phyloP scores from a whole-genome alignment of 2,329 filamentous ascomycete species.

The Xylaria sp. region DNA sequence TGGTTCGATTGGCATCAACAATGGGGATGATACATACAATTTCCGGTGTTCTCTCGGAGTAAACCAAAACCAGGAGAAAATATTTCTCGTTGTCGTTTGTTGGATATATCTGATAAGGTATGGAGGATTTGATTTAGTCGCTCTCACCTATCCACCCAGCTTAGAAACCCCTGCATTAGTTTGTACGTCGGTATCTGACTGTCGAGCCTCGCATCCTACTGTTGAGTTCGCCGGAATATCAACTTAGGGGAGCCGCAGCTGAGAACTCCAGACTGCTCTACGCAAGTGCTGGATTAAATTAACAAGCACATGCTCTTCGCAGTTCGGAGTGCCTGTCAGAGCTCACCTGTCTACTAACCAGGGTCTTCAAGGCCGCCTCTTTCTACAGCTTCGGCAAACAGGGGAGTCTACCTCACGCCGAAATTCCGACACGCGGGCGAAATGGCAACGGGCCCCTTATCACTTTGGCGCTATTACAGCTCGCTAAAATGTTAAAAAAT shows the following conservation, averaged over 20 bases:
- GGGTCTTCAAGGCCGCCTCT: no score
- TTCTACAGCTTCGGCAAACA: background rate
- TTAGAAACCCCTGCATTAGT: background rate
- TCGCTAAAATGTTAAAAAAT: conserved; percentile 69
- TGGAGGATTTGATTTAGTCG: background rate
- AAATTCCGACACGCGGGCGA: no score
- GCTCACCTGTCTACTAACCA: background rate
- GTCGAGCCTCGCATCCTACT: conserved; percentile 17
- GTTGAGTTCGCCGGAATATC: background rate
- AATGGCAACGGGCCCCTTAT: conserved; percentile 42
- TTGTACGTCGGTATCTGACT: background rate
- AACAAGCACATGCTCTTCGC: background rate
- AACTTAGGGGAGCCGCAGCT: background rate
- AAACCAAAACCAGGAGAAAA: background rate
- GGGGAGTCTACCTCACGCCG: background rate
- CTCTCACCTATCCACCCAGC: background rate
- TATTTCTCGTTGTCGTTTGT: background rate
- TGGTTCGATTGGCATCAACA: conserved; percentile 55
- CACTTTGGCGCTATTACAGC: conserved; percentile 55
- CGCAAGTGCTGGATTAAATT: conserved; percentile 1
- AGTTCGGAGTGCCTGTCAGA: background rate
- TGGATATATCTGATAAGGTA: background rate
- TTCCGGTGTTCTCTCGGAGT: background rate
- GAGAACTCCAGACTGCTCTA: background rate
- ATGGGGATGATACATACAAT: conserved; percentile 34